These are phyloP conservation scores for Warburgia ugandensis DNA, from an alignment of 164 flowering plant species.

Conservation along the genomic window DNA sequence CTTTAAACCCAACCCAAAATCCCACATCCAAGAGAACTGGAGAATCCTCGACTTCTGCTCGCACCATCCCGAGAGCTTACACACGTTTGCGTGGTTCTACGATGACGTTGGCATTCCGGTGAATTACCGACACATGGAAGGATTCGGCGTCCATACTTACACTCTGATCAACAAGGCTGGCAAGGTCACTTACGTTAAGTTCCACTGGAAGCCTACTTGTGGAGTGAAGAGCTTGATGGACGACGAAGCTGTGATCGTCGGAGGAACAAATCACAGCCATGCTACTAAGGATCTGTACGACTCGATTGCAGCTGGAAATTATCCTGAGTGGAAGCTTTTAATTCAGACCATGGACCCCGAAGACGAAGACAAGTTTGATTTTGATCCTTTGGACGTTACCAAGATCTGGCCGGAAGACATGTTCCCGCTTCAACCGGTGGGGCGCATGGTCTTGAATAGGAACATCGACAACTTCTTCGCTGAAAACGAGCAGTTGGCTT, in stretches of 20 bases:
- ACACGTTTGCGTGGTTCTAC: constrained; percentile 64
- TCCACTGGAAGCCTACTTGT: constrained; percentile 87
- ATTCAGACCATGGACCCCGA: constrained; percentile 83
- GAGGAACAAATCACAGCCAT: constrained; percentile 84
- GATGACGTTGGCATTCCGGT: constrained; percentile 79
- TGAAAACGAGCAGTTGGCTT: constrained; percentile 81
- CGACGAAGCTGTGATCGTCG: constrained; percentile 65
- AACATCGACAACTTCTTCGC: constrained; percentile 89
- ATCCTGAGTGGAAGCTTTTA: constrained; percentile 84
- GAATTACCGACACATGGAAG: constrained; percentile 89
- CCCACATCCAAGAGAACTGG: constrained; percentile 70
- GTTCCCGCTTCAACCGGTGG: constrained; percentile 75
- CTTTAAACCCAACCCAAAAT: constrained; percentile 66
- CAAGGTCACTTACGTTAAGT: constrained; percentile 64
- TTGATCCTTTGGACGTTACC: constrained; percentile 81
- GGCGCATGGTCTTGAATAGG: constrained; percentile 76
- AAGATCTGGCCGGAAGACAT: constrained; percentile 94
- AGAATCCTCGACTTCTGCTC: constrained; percentile 57
- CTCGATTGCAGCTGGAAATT: constrained; percentile 73
- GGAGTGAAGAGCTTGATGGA: constrained; percentile 66
- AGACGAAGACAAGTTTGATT: constrained; percentile 64
- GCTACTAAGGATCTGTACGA: constrained; percentile 86
- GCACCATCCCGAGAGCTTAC: constrained; percentile 67
- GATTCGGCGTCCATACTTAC: constrained; percentile 73
- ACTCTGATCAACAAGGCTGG: constrained; percentile 71